These are phyloP conservation scores for Hypoxylon lienhwacheense DNA, from an alignment of 495 filamentous ascomycete species.

Conservation along the genomic window DNA sequence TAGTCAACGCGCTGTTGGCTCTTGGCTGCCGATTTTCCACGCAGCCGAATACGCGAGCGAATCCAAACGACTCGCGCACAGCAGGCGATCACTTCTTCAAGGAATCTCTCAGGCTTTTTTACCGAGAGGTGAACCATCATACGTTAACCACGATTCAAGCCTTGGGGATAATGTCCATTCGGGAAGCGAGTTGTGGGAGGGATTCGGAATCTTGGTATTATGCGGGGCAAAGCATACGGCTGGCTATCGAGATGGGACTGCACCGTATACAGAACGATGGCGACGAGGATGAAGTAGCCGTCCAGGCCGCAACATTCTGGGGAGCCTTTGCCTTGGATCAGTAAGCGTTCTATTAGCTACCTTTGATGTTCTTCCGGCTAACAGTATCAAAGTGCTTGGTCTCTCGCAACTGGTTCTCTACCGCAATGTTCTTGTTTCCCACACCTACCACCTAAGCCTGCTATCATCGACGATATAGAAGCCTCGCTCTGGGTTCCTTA, in stretches of 20 bases:
- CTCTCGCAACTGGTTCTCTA: slow-evolving; percentile 62
- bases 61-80: slow-evolving; percentile 62
- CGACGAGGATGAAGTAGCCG: slow-evolving; percentile 59
- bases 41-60: slow-evolving; percentile 61
- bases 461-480: slow-evolving; percentile 57
- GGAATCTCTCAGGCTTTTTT: slow-evolving; percentile 62
- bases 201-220: slow-evolving; percentile 70
- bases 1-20: slow-evolving; percentile 76
- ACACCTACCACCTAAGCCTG: slow-evolving; percentile 58
- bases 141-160: slow-evolving; percentile 78
- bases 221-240: slow-evolving; percentile 64
- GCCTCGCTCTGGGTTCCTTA: slow-evolving; percentile 60
- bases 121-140: slow-evolving; percentile 58
- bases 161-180: slow-evolving; percentile 71
- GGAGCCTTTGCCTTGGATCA: slow-evolving; percentile 70
- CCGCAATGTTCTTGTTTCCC: slow-evolving; percentile 63
- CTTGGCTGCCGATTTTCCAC: slow-evolving; percentile 74
- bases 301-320: slow-evolving; percentile 71
- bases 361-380: slow-evolving; percentile 24
- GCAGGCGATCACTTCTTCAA: slow-evolving; percentile 74
- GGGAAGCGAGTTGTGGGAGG: slow-evolving; percentile 63
- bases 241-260: slow-evolving; percentile 68
- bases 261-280: slow-evolving; percentile 51
- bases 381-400: slow-evolving; percentile 58
- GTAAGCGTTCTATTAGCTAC: slow-evolving; percentile 45